Evolutionary conservation across 441 rosid genomes (phyloP).

Genomic region (Eruca vesicaria): DNA sequence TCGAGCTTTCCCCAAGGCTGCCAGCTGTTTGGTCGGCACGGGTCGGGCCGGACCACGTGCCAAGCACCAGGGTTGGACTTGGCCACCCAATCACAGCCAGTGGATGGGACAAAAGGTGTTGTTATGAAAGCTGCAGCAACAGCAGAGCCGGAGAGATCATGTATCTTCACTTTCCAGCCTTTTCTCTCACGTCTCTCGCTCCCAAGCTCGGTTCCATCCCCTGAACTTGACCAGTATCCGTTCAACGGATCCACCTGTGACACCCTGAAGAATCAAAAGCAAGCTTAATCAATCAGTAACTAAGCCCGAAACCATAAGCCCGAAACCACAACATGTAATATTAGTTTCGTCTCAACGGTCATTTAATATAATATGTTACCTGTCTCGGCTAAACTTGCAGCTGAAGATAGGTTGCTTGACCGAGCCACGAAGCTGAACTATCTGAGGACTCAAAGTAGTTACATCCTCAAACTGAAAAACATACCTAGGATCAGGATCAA

Average conservation of each 20-base stretch:
- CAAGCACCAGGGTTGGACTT: slow-evolving; percentile 95
- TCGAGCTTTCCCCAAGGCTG: slow-evolving; percentile 99
- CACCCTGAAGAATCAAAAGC: slow-evolving; percentile 49
- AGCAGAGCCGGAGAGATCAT: slow-evolving; percentile 93
- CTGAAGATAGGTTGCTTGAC: slow-evolving; percentile 90
- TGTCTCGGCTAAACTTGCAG: slow-evolving; percentile 89
- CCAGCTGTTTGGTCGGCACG: slow-evolving; percentile 85
- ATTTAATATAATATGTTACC: slow-evolving; percentile 46
- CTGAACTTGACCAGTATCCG: slow-evolving; percentile 58
- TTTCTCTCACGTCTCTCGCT: slow-evolving; percentile 82
- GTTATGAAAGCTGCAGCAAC: slow-evolving; percentile 98
- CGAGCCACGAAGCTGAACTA: slow-evolving; percentile 91
- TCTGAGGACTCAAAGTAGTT: slow-evolving; percentile 83
- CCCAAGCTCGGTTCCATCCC: slow-evolving; percentile 55
- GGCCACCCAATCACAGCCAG: slow-evolving; percentile 97
- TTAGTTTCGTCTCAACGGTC: no score
- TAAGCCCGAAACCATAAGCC: no score
- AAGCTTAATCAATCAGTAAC: slow-evolving; percentile 1
- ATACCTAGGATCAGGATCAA: slow-evolving; percentile 94
- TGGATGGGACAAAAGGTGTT: slow-evolving; percentile 94
- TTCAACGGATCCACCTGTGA: slow-evolving; percentile 67
- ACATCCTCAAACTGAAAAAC: slow-evolving; percentile 92
- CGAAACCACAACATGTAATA: no score
- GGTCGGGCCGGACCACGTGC: slow-evolving; percentile 88
- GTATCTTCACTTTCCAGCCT: slow-evolving; percentile 98